A percentile compares a stretch with the other conserved stretches of the same genome.
phyloP scores from a whole-genome alignment of 805 yeast species.

The Myxozyma neotropica region DNA sequence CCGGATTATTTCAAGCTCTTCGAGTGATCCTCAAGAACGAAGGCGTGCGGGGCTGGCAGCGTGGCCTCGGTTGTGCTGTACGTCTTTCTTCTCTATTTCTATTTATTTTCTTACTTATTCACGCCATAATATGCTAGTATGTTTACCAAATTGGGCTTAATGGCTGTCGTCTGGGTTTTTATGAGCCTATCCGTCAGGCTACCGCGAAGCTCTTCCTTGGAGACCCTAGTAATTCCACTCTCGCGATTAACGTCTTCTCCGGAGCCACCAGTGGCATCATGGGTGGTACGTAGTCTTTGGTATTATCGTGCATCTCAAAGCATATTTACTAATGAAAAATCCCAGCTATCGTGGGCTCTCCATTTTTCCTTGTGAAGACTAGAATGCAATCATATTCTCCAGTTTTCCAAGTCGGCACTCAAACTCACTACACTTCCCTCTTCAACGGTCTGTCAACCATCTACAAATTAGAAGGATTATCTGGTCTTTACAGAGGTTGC shows the following conservation, averaged over 20 bases:
- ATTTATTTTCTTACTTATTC: not conserved
- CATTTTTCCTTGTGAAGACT: conserved; percentile 88
- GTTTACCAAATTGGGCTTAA: conserved; percentile 87
- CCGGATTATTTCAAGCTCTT: conserved; percentile 84
- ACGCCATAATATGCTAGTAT: conserved; percentile 49
- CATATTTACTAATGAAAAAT: not conserved
- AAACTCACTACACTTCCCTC: conserved; percentile 77
- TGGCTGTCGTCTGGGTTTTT: conserved; percentile 92
- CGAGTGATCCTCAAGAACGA: conserved; percentile 71
- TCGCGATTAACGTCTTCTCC: conserved; percentile 66
- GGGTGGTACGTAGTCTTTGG: conserved; percentile 49
- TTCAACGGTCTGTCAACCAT: conserved; percentile 69
- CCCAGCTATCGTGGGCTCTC: conserved; percentile 61
- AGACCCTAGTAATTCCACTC: conserved; percentile 44
- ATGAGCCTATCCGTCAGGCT: conserved; percentile 78
- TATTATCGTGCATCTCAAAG: not conserved
- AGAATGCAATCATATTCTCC: conserved; percentile 93
- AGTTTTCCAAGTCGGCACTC: conserved; percentile 76
- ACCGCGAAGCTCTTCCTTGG: conserved; percentile 38
- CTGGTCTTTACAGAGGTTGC: conserved; percentile 84
- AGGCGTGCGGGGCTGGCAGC: conserved; percentile 85
- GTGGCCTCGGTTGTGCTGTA: conserved; percentile 80
- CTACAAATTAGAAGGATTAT: conserved; percentile 66
- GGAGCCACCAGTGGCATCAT: conserved; percentile 65
- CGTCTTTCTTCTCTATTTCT: conserved; percentile 4